phyloP scores from a whole-genome alignment of 2,329 filamentous ascomycete species.

The Cercospora janseana region DNA sequence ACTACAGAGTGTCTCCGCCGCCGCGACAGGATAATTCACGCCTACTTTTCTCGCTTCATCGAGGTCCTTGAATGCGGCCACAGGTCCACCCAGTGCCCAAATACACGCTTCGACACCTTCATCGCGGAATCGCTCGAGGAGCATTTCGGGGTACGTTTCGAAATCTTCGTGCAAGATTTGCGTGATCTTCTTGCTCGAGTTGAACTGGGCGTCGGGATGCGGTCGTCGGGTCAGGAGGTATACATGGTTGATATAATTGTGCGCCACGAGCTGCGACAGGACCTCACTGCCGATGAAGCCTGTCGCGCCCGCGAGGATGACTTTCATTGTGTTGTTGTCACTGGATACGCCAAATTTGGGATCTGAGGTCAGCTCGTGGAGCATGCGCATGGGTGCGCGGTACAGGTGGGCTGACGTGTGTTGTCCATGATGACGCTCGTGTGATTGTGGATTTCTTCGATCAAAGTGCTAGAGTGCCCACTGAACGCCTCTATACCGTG shows the following conservation, averaged over 20 bases:
- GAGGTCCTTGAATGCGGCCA: slow-evolving; percentile 29
- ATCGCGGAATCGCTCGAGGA: slow-evolving; percentile 41
- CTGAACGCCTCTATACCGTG: too few relatives aligned
- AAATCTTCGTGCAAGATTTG: slow-evolving; percentile 51
- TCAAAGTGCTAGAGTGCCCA: too few relatives aligned
- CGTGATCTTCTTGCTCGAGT: slow-evolving; percentile 35
- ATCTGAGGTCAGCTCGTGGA: not conserved
- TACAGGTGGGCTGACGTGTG: too few relatives aligned
- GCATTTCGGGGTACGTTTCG: slow-evolving; percentile 48
- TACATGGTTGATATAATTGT: slow-evolving; percentile 49
- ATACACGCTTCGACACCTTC: slow-evolving; percentile 48
- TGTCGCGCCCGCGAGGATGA: slow-evolving; percentile 60
- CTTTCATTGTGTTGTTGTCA: slow-evolving; percentile 51
- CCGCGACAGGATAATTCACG: slow-evolving; percentile 35
- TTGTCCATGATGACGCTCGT: too few relatives aligned
- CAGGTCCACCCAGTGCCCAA: slow-evolving; percentile 41
- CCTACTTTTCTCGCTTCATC: slow-evolving; percentile 36
- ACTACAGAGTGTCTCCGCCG: slow-evolving; percentile 36
- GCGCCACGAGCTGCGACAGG: slow-evolving; percentile 51
- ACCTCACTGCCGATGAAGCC: slow-evolving; percentile 57
- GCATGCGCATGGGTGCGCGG: not conserved
- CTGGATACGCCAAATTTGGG: not conserved
- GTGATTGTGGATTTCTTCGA: too few relatives aligned
- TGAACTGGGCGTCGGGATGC: slow-evolving; percentile 30
- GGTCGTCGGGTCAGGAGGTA: slow-evolving; percentile 37